These are phyloP conservation scores for Metarhizium sp. DNA, from an alignment of 2,329 filamentous ascomycete species.

Conservation along the genomic window DNA sequence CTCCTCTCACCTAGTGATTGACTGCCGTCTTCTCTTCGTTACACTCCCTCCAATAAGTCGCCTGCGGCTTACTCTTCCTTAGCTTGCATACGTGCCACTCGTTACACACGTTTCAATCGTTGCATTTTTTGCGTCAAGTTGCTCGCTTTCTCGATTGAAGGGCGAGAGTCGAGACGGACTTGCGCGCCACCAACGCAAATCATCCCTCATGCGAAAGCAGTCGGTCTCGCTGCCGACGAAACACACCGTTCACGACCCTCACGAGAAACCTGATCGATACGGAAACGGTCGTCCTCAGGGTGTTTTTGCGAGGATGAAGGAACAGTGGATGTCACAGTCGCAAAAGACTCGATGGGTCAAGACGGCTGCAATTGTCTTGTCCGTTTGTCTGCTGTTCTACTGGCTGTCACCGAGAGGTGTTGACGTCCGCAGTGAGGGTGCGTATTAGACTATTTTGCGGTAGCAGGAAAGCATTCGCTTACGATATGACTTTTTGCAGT, in stretches of 20 bases:
- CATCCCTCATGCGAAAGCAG: conserved; percentile 51
- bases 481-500: background rate
- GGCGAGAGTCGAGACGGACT: background rate
- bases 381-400: conserved; percentile 52
- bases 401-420: conserved; percentile 52
- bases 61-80: background rate
- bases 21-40: background rate
- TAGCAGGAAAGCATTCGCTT: background rate
- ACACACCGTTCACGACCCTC: conserved; percentile 48
- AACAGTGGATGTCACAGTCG: conserved; percentile 52
- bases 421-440: conserved; percentile 41
- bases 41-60: background rate
- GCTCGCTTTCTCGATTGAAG: background rate
- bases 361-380: conserved; percentile 52
- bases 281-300: conserved; percentile 35
- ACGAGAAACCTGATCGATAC: conserved; percentile 58
- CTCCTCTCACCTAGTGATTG: background rate
- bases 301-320: conserved; percentile 46
- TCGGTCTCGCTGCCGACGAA: conserved; percentile 54
- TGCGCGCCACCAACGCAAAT: background rate
- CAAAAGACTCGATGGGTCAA: conserved; percentile 58
- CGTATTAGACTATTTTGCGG: background rate
- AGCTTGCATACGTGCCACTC: conserved; percentile 16
- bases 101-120: conserved; percentile 12
- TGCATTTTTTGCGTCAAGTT: background rate